Evolutionary conservation across 495 filamentous ascomycete genomes (phyloP).

Genomic region (Tuber umbilicatum): DNA sequence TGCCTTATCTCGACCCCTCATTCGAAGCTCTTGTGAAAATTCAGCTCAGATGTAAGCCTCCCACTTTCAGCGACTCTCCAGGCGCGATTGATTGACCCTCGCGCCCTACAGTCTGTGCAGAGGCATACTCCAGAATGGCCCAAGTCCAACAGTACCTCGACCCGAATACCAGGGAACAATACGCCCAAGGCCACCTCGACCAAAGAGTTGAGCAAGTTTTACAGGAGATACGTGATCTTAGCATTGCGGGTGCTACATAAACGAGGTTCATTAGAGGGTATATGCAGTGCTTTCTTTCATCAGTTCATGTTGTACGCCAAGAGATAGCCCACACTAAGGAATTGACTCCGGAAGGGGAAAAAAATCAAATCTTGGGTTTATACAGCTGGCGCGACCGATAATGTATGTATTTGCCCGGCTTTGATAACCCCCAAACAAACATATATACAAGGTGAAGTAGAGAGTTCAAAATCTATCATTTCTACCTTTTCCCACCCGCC

Average conservation of each 20-base stretch:
- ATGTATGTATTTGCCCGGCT: background rate
- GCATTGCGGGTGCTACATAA: slow-evolving; percentile 62
- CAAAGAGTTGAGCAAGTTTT: slow-evolving; percentile 88
- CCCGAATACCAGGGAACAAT: slow-evolving; percentile 91
- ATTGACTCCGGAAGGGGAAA: background rate
- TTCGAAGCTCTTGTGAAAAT: slow-evolving; percentile 99
- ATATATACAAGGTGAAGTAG: background rate
- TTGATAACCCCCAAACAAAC: background rate
- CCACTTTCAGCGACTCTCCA: background rate
- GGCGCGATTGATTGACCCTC: slow-evolving; percentile 1
- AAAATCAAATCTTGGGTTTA: background rate
- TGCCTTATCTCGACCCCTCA: slow-evolving; percentile 90
- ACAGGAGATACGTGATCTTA: slow-evolving; percentile 93
- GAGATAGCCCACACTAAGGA: background rate
- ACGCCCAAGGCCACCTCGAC: slow-evolving; percentile 88
- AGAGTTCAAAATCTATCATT: slow-evolving; percentile 5
- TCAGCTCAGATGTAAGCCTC: slow-evolving; percentile 62
- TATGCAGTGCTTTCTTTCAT: background rate
- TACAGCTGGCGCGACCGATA: background rate
- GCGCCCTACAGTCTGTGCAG: slow-evolving; percentile 61
- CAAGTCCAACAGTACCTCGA: slow-evolving; percentile 99
- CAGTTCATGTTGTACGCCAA: background rate
- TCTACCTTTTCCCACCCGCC: slow-evolving; percentile 1
- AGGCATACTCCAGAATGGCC: slow-evolving; percentile 94
- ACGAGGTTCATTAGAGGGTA: background rate